phyloP scores from a whole-genome alignment of 2,329 filamentous ascomycete genomes.

The Dothideomycetes sp. region DNA sequence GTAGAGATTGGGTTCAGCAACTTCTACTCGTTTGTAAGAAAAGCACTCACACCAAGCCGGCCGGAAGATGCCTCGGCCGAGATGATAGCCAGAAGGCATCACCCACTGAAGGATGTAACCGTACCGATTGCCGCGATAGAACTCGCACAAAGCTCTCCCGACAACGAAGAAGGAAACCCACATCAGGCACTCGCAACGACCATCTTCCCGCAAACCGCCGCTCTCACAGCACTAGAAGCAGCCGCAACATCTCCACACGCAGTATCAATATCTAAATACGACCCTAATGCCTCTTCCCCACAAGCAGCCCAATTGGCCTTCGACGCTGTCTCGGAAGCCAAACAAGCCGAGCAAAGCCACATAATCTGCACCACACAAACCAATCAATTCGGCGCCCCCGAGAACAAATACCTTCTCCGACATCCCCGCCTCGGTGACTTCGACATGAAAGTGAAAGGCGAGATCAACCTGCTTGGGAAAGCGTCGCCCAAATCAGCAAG shows the following conservation, averaged over 20 bases:
- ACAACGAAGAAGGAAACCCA: constrained; percentile 18
- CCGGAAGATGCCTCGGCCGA: constrained; percentile 3
- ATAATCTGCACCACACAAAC: constrained; percentile 50
- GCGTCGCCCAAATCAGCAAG: background rate
- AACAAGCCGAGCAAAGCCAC: constrained; percentile 57
- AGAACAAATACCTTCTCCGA: constrained; percentile 31
- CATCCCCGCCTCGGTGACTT: constrained; percentile 34
- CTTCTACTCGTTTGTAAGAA: background rate
- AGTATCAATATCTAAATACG: constrained; percentile 49
- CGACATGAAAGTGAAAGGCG: constrained; percentile 29
- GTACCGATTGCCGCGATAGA: constrained; percentile 10
- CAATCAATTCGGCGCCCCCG: constrained; percentile 15
- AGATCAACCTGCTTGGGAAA: constrained; percentile 9
- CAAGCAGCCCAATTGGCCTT: constrained; percentile 51
- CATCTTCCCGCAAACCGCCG: constrained; percentile 37
- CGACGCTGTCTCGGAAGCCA: constrained; percentile 47
- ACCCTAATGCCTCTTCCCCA: constrained; percentile 53
- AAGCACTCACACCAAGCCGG: background rate
- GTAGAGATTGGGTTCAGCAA: background rate
- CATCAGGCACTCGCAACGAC: constrained; percentile 18
- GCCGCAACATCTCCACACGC: constrained; percentile 34
- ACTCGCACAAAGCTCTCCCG: background rate
- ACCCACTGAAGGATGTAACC: constrained; percentile 7
- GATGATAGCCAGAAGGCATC: constrained; percentile 7
- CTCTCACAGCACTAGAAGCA: constrained; percentile 33